Evolutionary conservation across 176 grass and related monocot genomes (phyloP), one percentile per base, ranked within the genome.

Genomic region (Zea luxurians): DNA sequence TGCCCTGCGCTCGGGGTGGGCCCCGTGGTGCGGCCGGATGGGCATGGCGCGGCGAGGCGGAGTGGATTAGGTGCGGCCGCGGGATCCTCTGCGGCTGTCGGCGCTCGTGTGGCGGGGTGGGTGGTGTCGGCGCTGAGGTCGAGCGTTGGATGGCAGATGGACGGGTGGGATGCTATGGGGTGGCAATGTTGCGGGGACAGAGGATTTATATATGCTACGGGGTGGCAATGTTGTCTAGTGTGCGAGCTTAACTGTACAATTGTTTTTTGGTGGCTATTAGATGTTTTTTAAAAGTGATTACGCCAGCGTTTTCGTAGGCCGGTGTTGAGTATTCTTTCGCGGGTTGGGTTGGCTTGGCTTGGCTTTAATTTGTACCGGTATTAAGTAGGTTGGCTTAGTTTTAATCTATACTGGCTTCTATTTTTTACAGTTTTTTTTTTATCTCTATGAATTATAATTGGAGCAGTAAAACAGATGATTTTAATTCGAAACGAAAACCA

Each of bases 1-100:
- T 1, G 58, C 16, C 48, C 17, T 9, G 13, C 34, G 12, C 16
- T 12, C 41, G 8, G 13, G 0, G n/a, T 78, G 61, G 75, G 61
- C 8, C 75, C 60, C 11, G 58, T 12, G 11, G 13, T 2, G n/a
- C 10, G 4, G 37, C 11, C 35, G 61, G 61, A 27, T 37, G 37
- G 58, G 5, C 36, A 13, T 16, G 2, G 13, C 8, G n/a, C 6
- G 35, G 37, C 13, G 36, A 6, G 37, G 37, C 13, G 16, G 9
- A 3, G 59, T 57, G 75, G 68, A 59, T 85, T 80, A 68, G 70
- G 70, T 86, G 65, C 1, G 82, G 11, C 54, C 2, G 7, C 17
- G 0, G 8, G 76, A 74, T 85, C 69, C 43, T 62, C 68, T 57
- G 68, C 7, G 83, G 47, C 57, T 34, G 41, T 7, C 46, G 37